phyloP scores from a whole-genome alignment of 495 filamentous ascomycete species.

The Podospora bellae-mahoneyi region DNA sequence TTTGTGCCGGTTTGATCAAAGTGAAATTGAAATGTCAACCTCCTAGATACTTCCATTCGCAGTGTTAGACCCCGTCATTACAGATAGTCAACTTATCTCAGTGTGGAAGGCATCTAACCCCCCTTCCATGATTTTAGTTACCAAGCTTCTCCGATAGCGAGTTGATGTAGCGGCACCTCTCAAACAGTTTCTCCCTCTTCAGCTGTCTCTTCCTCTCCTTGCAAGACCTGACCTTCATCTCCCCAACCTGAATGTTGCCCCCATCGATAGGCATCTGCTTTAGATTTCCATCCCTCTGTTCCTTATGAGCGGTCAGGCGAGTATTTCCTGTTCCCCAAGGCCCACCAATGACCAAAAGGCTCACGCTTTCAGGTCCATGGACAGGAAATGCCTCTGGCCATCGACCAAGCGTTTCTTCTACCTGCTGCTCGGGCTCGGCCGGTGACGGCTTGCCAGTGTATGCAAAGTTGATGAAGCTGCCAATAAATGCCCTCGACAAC shows the following conservation, averaged over 20 bases:
- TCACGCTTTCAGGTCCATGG: not conserved
- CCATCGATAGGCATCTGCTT: not conserved
- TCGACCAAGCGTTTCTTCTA: not conserved
- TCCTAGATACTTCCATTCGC: not conserved
- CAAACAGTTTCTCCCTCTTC: slow-evolving; percentile 21
- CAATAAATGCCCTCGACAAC: slow-evolving; percentile 18
- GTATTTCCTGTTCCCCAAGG: slow-evolving; percentile 19
- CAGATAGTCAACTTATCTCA: not conserved
- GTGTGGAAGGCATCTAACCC: not conserved
- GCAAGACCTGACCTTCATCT: slow-evolving; percentile 3
- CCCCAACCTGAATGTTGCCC: slow-evolving; percentile 8
- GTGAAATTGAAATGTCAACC: not conserved
- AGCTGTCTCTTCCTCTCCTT: slow-evolving; percentile 13
- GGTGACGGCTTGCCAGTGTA: slow-evolving; percentile 18
- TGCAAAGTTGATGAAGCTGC: slow-evolving; percentile 23
- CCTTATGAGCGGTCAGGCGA: not conserved
- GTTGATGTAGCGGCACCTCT: slow-evolving; percentile 23
- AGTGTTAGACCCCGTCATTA: not conserved
- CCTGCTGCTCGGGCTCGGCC: not conserved
- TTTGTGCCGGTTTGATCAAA: not conserved
- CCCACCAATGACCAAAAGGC: slow-evolving; percentile 23
- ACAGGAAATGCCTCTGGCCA: slow-evolving; percentile 24
- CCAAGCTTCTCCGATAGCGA: slow-evolving; percentile 24
- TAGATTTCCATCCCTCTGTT: not conserved
- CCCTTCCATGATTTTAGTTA: not conserved